Evolutionary conservation across 2,329 filamentous ascomycete genomes (phyloP).

Genomic region (Fusarium chuoi): DNA sequence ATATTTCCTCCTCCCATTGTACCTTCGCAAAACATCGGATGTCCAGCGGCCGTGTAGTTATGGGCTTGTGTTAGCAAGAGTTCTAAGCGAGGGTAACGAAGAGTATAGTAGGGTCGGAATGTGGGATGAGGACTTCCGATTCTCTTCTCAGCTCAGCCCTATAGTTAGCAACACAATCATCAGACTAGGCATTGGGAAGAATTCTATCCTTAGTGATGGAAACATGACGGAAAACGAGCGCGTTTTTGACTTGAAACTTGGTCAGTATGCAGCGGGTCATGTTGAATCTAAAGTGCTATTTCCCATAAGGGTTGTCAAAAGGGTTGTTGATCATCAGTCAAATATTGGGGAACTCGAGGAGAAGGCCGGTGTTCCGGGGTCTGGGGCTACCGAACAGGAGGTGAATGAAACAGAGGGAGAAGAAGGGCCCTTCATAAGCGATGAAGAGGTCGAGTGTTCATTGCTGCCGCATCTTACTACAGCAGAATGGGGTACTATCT

Average conservation of each 20-base stretch:
- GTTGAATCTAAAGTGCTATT: accelerated
- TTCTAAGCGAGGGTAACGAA: accelerated
- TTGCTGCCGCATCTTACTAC: neutral
- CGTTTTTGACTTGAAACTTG: accelerated
- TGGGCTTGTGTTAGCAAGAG: too few relatives aligned
- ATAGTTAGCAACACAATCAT: neutral
- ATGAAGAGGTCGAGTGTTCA: accelerated
- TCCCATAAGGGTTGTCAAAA: accelerated
- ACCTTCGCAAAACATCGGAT: too few relatives aligned
- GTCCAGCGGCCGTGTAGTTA: too few relatives aligned
- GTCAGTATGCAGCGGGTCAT: accelerated
- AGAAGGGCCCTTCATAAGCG: accelerated
- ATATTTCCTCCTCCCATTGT: neutral
- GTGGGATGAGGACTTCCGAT: accelerated
- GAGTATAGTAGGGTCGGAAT: neutral
- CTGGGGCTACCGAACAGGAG: accelerated
- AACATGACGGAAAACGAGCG: neutral
- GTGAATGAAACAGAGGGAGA: accelerated
- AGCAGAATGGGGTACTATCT: neutral
- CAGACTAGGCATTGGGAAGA: neutral
- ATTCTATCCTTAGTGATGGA: accelerated
- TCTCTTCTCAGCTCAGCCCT: neutral
- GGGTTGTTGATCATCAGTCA: accelerated
- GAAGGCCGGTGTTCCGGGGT: accelerated
- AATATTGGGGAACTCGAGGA: accelerated